Conservation (phyloP, 805 yeast species). For the Saturnispora zaruensis region DNA sequence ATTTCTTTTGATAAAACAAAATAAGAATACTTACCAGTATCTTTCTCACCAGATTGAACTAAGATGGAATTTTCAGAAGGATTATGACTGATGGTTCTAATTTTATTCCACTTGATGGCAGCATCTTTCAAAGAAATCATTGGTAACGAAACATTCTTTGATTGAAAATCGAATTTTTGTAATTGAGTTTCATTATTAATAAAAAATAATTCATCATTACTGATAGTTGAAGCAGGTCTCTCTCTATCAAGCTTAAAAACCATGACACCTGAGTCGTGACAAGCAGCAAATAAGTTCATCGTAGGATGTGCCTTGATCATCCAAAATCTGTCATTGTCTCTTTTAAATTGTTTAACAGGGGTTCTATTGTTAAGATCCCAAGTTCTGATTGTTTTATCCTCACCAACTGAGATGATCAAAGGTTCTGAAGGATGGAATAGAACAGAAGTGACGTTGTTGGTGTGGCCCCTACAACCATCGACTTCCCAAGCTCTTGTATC, state of each 20-base stretch:
- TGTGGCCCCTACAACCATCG: conserved; percentile 96
- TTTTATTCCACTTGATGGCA: conserved; percentile 79
- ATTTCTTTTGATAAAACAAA: conserved; percentile 76
- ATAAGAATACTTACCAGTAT: conserved; percentile 60
- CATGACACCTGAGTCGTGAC: conserved; percentile 97
- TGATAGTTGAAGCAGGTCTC: conserved; percentile 64
- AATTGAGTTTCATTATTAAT: conserved; percentile 82
- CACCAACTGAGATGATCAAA: conserved; percentile 84
- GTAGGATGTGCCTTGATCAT: conserved; percentile 79
- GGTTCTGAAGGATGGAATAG: conserved; percentile 92
- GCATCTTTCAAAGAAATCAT: conserved; percentile 75
- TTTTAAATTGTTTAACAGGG: conserved; percentile 86
- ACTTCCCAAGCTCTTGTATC: conserved; percentile 99
- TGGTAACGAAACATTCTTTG: conserved; percentile 61
- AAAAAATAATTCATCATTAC: conserved; percentile 54
- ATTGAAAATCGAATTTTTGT: conserved; percentile 64
- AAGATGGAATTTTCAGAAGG: conserved; percentile 85
- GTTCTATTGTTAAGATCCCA: conserved; percentile 96
- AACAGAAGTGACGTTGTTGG: conserved; percentile 83
- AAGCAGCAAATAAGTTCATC: conserved; percentile 89
- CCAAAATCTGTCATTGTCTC: conserved; percentile 96
- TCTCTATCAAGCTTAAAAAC: conserved; percentile 96
- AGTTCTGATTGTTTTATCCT: conserved; percentile 90
- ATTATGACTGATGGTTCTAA: conserved; percentile 79
- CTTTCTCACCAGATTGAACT: conserved; percentile 70